Evolutionary conservation across 306 rosid species (phyloP), one percentile per base, ranked within the genome.

Genomic region (Glycine tomentella): DNA sequence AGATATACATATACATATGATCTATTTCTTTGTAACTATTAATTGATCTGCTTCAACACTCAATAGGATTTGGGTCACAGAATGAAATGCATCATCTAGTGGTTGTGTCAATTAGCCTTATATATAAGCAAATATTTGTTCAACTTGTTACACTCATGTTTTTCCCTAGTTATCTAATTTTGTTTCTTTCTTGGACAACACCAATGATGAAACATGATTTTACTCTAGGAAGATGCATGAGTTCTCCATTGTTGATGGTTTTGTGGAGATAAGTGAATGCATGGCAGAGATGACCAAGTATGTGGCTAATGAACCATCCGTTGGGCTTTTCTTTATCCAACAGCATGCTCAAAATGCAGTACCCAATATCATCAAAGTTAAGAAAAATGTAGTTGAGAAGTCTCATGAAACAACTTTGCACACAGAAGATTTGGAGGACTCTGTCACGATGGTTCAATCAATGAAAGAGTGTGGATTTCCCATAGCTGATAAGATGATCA

Each of bases 271-370:
- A 85, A 88, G 89, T 58, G 99, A 91, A 76, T 77, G 91, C 87
- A 36, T 88, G 86, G 97, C 90, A 33, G 94, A 93, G 86, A 95
- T 95, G 98, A 89, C 89, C 46, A 95, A 89, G 71, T 88, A 86
- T 12, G 81, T 90, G 55, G 97, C 98, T 36, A 91, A 95, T 53
- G 98, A 95, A 87, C 99, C 98, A 9, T 93, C 98, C 14, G 88
- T 88, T 17, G 99, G 99, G 80, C 94, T 95, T 79, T 93, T 85
- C 91, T 95, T 82, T 72, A 72, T 93, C 82, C 99, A 95, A 83
- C 97, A 95, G 76, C 99, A 95, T 78, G 83, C 91, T 58, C 94
- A 91, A 77, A 93, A 89, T 69, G 92, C 94, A 17, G 95, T 89
- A 62, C 94, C 99, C 36, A 89, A 88, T 74, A 81, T 91, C 16